phyloP scores from a whole-genome alignment of 1,139 yeast species.

The Candida pseudocylindracea region DNA sequence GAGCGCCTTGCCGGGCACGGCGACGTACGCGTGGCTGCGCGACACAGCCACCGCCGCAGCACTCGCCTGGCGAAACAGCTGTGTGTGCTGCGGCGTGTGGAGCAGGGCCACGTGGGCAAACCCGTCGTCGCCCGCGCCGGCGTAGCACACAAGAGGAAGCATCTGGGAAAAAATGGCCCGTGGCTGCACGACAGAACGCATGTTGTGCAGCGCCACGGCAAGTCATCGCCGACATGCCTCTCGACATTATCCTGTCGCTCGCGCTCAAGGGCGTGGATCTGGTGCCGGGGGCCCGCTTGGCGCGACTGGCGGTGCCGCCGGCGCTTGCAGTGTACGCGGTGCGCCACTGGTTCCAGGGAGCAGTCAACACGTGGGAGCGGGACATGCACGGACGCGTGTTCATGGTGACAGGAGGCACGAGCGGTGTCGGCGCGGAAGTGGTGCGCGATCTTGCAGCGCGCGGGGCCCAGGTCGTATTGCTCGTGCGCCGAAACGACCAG shows the following conservation, averaged over 20 bases:
- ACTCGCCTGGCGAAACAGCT: constrained; percentile 29
- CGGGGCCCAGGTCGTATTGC: constrained; percentile 74
- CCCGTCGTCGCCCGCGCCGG: constrained; percentile 24
- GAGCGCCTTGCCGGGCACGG: constrained; percentile 48
- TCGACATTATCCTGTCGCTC: constrained; percentile 49
- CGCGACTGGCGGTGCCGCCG: constrained; percentile 29
- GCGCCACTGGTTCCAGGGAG: constrained; percentile 60
- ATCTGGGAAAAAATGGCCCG: too few relatives aligned
- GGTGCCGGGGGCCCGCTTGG: constrained; percentile 49
- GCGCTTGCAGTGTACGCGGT: constrained; percentile 14
- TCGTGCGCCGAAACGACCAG: constrained; percentile 43
- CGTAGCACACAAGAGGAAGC: constrained; percentile 18
- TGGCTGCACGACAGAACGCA: too few relatives aligned
- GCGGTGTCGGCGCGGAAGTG: constrained; percentile 69
- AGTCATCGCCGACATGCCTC: constrained; percentile 32
- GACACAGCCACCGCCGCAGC: constrained; percentile 23
- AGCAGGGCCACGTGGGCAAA: constrained; percentile 23
- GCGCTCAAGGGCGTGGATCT: constrained; percentile 47
- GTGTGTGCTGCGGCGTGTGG: constrained; percentile 25
- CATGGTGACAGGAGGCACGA: constrained; percentile 62
- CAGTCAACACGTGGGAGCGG: constrained; percentile 73
- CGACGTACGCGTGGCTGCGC: constrained; percentile 22
- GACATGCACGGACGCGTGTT: constrained; percentile 83
- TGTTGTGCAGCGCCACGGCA: too few relatives aligned
- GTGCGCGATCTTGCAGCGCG: constrained; percentile 49